Conservation (phyloP, 129 eudicot genomes). For the Flaveria robusta region DNA sequence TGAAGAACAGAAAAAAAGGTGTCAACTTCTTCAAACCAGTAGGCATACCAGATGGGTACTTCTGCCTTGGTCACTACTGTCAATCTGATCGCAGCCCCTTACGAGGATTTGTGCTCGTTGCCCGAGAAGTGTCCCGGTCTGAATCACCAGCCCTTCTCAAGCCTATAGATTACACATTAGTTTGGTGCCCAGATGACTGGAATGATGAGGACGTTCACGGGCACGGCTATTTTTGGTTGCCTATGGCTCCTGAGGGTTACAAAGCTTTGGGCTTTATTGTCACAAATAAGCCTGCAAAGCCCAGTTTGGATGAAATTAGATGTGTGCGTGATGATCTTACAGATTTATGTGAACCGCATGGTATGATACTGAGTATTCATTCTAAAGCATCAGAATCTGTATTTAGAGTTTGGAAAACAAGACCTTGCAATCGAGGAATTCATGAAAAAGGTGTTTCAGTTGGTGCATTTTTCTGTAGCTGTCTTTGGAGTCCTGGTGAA, state of each 20-base stretch:
- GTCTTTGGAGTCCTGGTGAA: slow-evolving; percentile 44
- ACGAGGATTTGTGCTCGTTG: slow-evolving; percentile 77
- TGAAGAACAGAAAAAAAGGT: slow-evolving; percentile 48
- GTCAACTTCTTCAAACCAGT: slow-evolving; percentile 76
- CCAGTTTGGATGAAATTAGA: slow-evolving; percentile 58
- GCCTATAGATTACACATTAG: slow-evolving; percentile 69
- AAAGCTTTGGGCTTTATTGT: slow-evolving; percentile 82
- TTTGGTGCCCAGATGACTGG: slow-evolving; percentile 83
- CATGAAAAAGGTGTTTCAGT: slow-evolving; percentile 63
- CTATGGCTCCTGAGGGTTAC: slow-evolving; percentile 84
- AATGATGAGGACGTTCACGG: slow-evolving; percentile 46
- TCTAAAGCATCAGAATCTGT: slow-evolving; percentile 41
- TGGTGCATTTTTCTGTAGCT: slow-evolving; percentile 78
- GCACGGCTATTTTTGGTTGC: slow-evolving; percentile 83
- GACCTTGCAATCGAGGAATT: slow-evolving; percentile 80
- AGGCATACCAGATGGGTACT: slow-evolving; percentile 68
- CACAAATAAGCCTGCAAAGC: slow-evolving; percentile 72
- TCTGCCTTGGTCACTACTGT: slow-evolving; percentile 73
- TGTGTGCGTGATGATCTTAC: slow-evolving; percentile 86
- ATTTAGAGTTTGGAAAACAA: slow-evolving; percentile 63
- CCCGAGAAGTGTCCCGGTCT: slow-evolving; percentile 42
- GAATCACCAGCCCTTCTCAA: slow-evolving; percentile 58
- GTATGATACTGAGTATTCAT: slow-evolving; percentile 27
- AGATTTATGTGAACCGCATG: slow-evolving; percentile 58
- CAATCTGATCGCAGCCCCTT: slow-evolving; percentile 63